These are phyloP conservation scores for Crataegus laevigata DNA, from an alignment of 306 rosid genomes.

Conservation along the genomic window DNA sequence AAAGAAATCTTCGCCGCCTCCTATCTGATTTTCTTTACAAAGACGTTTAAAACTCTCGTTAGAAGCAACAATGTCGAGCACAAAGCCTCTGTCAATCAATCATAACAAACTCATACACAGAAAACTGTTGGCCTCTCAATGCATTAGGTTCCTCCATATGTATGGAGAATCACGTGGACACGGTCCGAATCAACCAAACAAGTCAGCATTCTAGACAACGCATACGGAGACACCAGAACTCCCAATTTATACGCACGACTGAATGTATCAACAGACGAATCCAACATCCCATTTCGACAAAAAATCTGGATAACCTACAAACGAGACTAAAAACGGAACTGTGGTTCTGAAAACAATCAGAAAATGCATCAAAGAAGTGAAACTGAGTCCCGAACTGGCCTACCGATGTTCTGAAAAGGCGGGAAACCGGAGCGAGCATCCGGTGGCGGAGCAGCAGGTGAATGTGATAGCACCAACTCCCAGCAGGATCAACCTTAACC, in stretches of 20 bases:
- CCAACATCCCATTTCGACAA: constrained; percentile 17
- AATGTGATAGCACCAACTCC: too few species aligned
- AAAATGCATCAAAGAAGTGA: background rate
- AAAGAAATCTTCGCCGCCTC: background rate
- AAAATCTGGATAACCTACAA: constrained; percentile 14
- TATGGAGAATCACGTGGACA: constrained; percentile 7
- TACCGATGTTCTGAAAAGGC: constrained; percentile 6
- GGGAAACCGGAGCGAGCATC: constrained; percentile 15
- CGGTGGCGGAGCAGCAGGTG: constrained; percentile 12
- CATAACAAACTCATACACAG: constrained; percentile 15
- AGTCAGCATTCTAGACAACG: constrained; percentile 2
- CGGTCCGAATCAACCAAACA: constrained; percentile 13
- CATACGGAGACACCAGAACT: background rate
- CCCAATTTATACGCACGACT: background rate
- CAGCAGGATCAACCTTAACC: too few species aligned
- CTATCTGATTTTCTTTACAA: background rate
- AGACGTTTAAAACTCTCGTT: background rate
- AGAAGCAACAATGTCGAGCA: background rate
- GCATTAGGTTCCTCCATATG: background rate
- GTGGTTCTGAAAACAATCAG: background rate
- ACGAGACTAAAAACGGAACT: background rate
- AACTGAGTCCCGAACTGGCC: background rate
- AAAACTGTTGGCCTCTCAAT: background rate
- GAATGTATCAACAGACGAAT: constrained; percentile 13
- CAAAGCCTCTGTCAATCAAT: constrained; percentile 8